phyloP scores from a whole-genome alignment of 164 flowering plant species.

The Magnolia changhungtana region DNA sequence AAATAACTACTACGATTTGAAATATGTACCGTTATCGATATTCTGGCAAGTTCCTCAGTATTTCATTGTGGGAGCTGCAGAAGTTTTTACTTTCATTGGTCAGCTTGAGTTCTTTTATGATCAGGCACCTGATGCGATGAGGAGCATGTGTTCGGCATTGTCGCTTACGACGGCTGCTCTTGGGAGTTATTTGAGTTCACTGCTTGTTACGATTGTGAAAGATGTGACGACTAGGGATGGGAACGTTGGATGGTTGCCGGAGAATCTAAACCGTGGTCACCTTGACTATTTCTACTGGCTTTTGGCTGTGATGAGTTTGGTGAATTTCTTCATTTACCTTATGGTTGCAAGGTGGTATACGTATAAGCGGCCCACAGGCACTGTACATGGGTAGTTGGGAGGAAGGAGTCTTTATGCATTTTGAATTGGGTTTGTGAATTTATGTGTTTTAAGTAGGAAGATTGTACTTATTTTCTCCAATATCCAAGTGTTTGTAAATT shows the following conservation, averaged over 20 bases:
- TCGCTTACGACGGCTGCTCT: slow-evolving; percentile 38
- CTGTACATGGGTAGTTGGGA: background rate
- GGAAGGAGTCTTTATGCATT: no score
- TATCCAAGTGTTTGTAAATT: background rate
- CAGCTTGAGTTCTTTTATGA: slow-evolving; percentile 49
- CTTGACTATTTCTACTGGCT: slow-evolving; percentile 48
- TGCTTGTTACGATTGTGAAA: slow-evolving; percentile 37
- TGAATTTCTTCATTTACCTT: slow-evolving; percentile 36
- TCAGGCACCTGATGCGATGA: slow-evolving; percentile 56
- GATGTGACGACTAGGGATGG: slow-evolving; percentile 30
- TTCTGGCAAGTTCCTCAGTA: slow-evolving; percentile 54
- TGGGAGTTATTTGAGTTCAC: slow-evolving; percentile 39
- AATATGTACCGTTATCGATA: slow-evolving; percentile 29
- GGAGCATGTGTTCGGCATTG: slow-evolving; percentile 49
- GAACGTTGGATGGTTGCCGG: slow-evolving; percentile 46
- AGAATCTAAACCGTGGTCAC: slow-evolving; percentile 43
- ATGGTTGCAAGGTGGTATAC: slow-evolving; percentile 30
- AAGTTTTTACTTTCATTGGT: slow-evolving; percentile 47
- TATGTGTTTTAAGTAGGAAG: background rate
- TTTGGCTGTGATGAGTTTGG: slow-evolving; percentile 29
- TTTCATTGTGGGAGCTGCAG: slow-evolving; percentile 44
- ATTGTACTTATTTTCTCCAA: background rate
- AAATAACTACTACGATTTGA: slow-evolving; percentile 23
- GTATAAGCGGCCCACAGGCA: slow-evolving; percentile 30
- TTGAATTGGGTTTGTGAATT: background rate